Percentiles rank a stretch among this genome's conserved stretches.
Evolutionary conservation across 768 basidiomycete species (phyloP).

Genomic region (Boletus vermiculosoides): DNA sequence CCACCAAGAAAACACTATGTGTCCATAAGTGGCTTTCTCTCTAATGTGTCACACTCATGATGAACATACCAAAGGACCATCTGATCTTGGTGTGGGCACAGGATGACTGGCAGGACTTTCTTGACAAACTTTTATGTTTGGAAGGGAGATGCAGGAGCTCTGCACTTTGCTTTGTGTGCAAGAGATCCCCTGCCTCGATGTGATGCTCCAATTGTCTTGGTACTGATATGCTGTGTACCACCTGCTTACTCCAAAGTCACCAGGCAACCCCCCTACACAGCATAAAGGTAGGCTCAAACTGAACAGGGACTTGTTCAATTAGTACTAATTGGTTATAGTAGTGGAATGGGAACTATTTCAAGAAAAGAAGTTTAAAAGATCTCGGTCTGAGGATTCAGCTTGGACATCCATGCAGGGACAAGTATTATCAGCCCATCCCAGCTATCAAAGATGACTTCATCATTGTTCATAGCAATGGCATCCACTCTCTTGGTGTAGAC

Average conservation of each 20-base stretch:
- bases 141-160: not conserved
- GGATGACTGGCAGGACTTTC: not conserved
- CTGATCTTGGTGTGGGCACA: not conserved
- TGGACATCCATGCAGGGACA: not conserved
- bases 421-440: not conserved
- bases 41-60: no score
- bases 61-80: not conserved
- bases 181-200: not conserved
- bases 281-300: not conserved
- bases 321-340: not conserved
- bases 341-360: not conserved
- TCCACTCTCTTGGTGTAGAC: not conserved
- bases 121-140: not conserved
- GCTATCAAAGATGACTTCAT: not conserved
- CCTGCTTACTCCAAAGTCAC: not conserved
- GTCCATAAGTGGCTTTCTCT: no score
- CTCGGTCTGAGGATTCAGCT: not conserved
- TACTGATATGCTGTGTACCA: not conserved
- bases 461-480: not conserved
- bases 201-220: not conserved
- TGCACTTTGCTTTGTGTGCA: not conserved
- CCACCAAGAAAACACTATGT: no score
- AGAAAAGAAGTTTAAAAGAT: not conserved
- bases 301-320: no score
- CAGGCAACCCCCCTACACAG: not conserved